Evolutionary conservation across 2,329 filamentous ascomycete genomes (phyloP).

Genomic region (Curvularia sp.): DNA sequence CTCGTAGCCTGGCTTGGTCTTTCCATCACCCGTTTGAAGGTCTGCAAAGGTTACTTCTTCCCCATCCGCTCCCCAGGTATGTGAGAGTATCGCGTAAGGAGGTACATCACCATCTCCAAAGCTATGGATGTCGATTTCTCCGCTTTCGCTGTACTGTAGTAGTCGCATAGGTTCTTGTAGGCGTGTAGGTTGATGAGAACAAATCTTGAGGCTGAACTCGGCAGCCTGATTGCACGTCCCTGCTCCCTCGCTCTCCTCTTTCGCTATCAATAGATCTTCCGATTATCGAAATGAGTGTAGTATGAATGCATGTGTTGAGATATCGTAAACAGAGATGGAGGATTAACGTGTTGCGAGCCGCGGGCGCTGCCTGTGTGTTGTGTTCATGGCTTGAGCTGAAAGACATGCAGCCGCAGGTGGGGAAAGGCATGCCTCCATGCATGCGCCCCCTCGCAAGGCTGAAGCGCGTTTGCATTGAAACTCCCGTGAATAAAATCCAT

Average conservation of each 20-base stretch:
- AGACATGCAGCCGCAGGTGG: neutral
- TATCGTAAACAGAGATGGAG: neutral
- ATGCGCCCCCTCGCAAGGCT: neutral
- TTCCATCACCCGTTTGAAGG: conserved; percentile 13
- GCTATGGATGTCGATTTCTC: conserved; percentile 9
- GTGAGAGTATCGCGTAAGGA: conserved; percentile 38
- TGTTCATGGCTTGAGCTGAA: neutral
- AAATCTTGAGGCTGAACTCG: conserved; percentile 7
- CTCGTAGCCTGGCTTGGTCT: conserved; percentile 11
- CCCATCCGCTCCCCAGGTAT: conserved; percentile 32
- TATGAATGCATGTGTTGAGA: neutral
- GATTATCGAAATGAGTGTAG: neutral
- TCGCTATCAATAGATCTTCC: neutral
- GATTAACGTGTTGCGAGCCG: neutral
- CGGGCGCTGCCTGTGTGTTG: neutral
- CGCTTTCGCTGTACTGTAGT: conserved; percentile 17
- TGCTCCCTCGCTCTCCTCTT: neutral
- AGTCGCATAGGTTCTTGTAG: conserved; percentile 20
- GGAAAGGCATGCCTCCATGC: neutral
- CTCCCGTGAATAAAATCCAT: neutral
- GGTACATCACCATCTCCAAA: conserved; percentile 9
- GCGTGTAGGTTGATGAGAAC: conserved; percentile 5
- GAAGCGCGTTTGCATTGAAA: neutral
- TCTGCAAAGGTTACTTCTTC: conserved; percentile 39
- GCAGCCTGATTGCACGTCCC: conserved; percentile 3